Conservation (phyloP, 257 asterid species). For the Nicotiana obtusifolia region DNA sequence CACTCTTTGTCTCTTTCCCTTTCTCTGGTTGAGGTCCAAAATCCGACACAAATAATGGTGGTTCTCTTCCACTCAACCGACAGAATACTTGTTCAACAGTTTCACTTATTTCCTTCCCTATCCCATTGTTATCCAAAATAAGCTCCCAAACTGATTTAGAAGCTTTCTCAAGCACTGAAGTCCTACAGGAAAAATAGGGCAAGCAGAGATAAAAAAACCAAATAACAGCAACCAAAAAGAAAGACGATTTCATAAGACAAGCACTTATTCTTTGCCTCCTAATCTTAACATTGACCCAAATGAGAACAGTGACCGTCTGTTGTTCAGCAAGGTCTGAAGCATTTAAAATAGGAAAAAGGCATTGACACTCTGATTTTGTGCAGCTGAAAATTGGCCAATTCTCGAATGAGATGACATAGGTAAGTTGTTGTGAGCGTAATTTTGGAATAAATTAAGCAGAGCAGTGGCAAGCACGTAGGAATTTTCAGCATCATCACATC, state of each 20-base stretch:
- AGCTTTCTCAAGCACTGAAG: slow-evolving; percentile 95
- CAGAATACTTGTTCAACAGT: slow-evolving; percentile 86
- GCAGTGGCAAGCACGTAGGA: not conserved
- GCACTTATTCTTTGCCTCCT: not conserved
- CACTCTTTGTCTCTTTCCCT: slow-evolving; percentile 39
- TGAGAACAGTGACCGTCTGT: not conserved
- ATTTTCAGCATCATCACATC: not conserved
- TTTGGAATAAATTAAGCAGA: not conserved
- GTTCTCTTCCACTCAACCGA: slow-evolving; percentile 81
- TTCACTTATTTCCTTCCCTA: slow-evolving; percentile 81
- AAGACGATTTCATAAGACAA: not conserved
- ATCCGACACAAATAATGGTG: slow-evolving; percentile 62
- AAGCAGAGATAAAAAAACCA: not conserved
- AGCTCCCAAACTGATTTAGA: slow-evolving; percentile 91
- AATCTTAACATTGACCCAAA: not conserved
- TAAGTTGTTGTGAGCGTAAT: not conserved
- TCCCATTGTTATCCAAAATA: slow-evolving; percentile 76
- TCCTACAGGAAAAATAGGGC: slow-evolving; percentile 33
- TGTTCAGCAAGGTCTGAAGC: not conserved
- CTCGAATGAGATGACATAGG: not conserved
- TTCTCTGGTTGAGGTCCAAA: slow-evolving; percentile 35
- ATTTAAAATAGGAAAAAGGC: not conserved
- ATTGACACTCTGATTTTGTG: not conserved
- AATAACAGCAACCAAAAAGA: not conserved
- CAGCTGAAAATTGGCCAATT: not conserved